Base-by-base conservation (phyloP, 192 early-diverging fungal species). In the Mortierella alpina region DNA sequence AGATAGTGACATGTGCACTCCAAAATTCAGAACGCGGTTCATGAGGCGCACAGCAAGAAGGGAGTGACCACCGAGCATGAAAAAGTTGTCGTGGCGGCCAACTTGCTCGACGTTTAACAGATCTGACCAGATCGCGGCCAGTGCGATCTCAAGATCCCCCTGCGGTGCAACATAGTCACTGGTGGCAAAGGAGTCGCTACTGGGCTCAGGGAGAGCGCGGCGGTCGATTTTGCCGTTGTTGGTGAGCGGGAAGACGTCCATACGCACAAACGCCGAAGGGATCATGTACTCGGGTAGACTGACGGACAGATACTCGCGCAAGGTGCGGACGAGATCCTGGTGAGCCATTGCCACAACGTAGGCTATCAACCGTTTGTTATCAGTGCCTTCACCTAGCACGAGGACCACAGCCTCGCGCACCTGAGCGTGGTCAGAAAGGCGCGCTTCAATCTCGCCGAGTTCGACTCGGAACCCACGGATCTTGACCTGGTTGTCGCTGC, bases 261-360 rank as follows among this genome's bases (percentile, higher is more conserved):
- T 14, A 7, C 41, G 56, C n/a, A 67, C 54, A 39, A 72, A 74
- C 9, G 62, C 39, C 13, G 82, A 59, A 8, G 92, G 92, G 42
- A 92, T 84, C 47, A 89, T 90, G 66, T 93, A 93, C 10, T 59
- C 64, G 10, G 92, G 90, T 23, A 93, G 18, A 3, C 31, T 31
- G 31, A 3, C 31, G 31, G 31, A 31, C 1, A 31, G 31, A 3
- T 2, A 31, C 1, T 31, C 31, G 3, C 31, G 31, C 31, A 31
- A 3, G 1, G 31, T 31, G 31, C 31, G 31, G 31, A 31, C 31
- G 31, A 31, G 31, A 31, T 31, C 3, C 1, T 31, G 1, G 31
- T 3, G 31, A 31, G 31, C 1, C 31, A 3, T 3, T 31, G 31
- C 31, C 31, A 31, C 31, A 31, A 31, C 31, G 31, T 31, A 31